Percentiles rank a stretch among this genome's conserved stretches.
phyloP scores from a whole-genome alignment of 2,329 filamentous ascomycete species.

The Fusarium succisae region DNA sequence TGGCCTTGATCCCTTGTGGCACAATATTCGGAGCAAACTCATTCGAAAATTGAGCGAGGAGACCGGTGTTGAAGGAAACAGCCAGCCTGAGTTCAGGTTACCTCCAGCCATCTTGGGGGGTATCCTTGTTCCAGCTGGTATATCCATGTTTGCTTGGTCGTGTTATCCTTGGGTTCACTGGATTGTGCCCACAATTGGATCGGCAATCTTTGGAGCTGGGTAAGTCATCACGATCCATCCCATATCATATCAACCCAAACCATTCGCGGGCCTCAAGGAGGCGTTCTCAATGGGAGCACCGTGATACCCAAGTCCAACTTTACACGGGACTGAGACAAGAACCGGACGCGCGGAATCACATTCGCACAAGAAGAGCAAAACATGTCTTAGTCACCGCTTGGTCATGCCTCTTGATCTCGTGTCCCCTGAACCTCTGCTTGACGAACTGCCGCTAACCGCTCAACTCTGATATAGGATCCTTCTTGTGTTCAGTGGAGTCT shows the following conservation, averaged over 20 bases:
- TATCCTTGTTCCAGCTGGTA: slow-evolving; percentile 77
- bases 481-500: slow-evolving; percentile 83
- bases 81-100: slow-evolving; percentile 88
- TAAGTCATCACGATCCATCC: slow-evolving; percentile 61
- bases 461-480: slow-evolving; percentile 65
- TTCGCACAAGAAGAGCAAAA: slow-evolving; percentile 1
- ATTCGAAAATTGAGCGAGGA: slow-evolving; percentile 62
- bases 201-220: slow-evolving; percentile 75
- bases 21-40: slow-evolving; percentile 65
- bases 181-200: slow-evolving; percentile 80
- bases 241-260: slow-evolving; percentile 3
- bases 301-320: neutral
- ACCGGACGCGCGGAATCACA: slow-evolving; percentile 15
- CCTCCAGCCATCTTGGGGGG: slow-evolving; percentile 80
- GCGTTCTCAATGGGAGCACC: neutral
- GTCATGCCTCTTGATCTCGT: slow-evolving; percentile 43
- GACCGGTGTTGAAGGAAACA: slow-evolving; percentile 63
- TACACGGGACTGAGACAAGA: slow-evolving; percentile 23
- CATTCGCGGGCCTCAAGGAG: slow-evolving; percentile 10
- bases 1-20: slow-evolving; percentile 73
- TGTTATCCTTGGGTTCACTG: slow-evolving; percentile 78
- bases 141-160: slow-evolving; percentile 93
- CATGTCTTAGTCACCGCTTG: slow-evolving; percentile 46
- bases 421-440: slow-evolving; percentile 23
- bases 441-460: slow-evolving; percentile 42